Base-by-base conservation (phyloP, 2,329 filamentous ascomycete species). In the Aureobasidium uvarum region DNA sequence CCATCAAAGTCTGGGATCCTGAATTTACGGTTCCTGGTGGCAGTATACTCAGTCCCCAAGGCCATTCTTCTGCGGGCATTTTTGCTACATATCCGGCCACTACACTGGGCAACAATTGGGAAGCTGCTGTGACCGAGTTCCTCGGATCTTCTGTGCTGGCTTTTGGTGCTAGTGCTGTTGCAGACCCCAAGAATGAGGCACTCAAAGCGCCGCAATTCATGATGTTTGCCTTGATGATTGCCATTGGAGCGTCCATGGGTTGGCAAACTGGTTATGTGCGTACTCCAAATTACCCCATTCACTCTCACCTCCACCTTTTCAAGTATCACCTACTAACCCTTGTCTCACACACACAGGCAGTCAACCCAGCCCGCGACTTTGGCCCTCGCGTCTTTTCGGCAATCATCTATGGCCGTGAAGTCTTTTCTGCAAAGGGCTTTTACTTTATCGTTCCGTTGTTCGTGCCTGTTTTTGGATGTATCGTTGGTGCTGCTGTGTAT, bases 251-350 rank as follows among this genome's bases (percentile, higher is more conserved):
- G 46, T 39, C 54, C 3, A 41, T 65, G 43, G 63, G 63, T 16
- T 65, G 63, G 63, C 63, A 65, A n/a, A 65, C 63, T 51, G 63
- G 63, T 25, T 65, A 65, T 31, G 60, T 64, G n/a, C 25, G 25
- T 25, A n/a, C n/a, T n/a, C n/a, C n/a, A n/a, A n/a, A n/a, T n/a
- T n/a, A n/a, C n/a, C n/a, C n/a, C n/a, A n/a, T n/a, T n/a, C n/a
- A n/a, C n/a, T n/a, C 25, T 25, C 25, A 25, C 25, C 25, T 25
- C 25, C 25, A 25, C 25, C 25, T 25, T 25, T 25, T 25, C 25
- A 25, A 54, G 60, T 62, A 8, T n/a, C 23, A 28, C 28, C 13
- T 13, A 8, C 16, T 28, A 23, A 5, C 10, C 5, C 11, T 25
- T 25, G 25, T 25, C 13, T 25, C 20, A 28, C 23, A 8, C 31